Evolutionary conservation across 208 protist genomes (phyloP), one percentile per base, ranked within the genome.

Genomic region (Phytomonas sp.): DNA sequence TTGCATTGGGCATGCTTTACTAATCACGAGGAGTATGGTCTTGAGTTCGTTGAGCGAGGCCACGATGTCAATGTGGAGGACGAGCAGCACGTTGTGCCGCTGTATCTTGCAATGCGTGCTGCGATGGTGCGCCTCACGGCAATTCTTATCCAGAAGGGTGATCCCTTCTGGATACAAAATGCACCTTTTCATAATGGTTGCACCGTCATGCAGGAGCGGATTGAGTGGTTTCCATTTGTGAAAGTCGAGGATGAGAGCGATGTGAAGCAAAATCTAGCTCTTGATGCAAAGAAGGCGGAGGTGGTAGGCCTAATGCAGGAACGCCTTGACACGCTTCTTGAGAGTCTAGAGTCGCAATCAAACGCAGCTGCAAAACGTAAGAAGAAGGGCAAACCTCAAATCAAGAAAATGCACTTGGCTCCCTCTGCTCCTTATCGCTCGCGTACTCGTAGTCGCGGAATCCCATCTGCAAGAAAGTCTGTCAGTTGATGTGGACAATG

Each of bases 111-210:
- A 29, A 75, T 93, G 26, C 81, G 78, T 3, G 84, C 72, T 5
- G 84, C 80, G 9, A 92, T 93, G 86, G 68, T 80, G 63, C 4
- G 13, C 36, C 77, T 93, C 26, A 76, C 83, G 59, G 71, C 67
- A 28, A 71, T 78, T 34, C 68, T 93, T 36, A 60, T 91, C 46
- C 66, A 82, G 60, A 59, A 76, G 33, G 73, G 81, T 40, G 90
- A 95, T 34, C 51, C 77, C 7, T 92, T 95, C 65, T 69, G 83
- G 23, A 77, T 96, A 26, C 90, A 96, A 70, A 85, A 85, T 43
- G 83, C 84, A 28, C 81, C 83, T 5, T 91, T 92, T 66, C 90
- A 96, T 76, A 93, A 96, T 75, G 85, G 87, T 31, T 78, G 80
- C 29, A 81, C 75, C 23, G 80, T 96, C 64, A 60, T 89, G 66